Evolutionary conservation across 805 yeast species (phyloP).

Genomic region (Vanderwaltozyma tropicalis): DNA sequence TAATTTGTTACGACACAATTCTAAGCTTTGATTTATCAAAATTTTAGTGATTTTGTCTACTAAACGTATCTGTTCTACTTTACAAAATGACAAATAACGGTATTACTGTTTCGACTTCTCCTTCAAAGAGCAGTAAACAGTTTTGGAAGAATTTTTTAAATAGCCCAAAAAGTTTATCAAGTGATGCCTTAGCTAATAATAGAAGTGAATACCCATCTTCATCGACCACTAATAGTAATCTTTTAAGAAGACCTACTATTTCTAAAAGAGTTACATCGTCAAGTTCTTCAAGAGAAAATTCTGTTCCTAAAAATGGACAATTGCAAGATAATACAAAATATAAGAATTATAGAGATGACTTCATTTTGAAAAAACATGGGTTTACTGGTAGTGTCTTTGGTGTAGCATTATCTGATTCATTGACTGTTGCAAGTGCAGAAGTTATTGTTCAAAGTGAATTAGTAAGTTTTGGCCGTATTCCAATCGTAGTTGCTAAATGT

Average conservation of each 20-base stretch:
- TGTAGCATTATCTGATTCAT: conserved; percentile 59
- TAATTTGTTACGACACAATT: too few relatives aligned
- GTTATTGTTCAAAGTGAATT: conserved; percentile 53
- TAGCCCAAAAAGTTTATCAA: conserved; percentile 27
- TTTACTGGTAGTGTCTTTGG: conserved; percentile 58
- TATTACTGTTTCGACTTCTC: conserved; percentile 4
- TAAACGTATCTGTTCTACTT: too few relatives aligned
- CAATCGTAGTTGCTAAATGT: conserved; percentile 91
- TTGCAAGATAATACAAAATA: conserved; percentile 8
- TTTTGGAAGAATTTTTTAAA: conserved; percentile 26
- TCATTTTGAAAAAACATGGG: conserved; percentile 28
- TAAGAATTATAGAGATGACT: conserved; percentile 31
- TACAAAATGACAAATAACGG: too few relatives aligned
- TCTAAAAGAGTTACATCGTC: conserved; percentile 3
- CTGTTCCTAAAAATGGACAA: not conserved
- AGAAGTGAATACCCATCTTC: not conserved
- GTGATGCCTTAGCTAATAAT: conserved; percentile 15
- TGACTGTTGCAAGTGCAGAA: conserved; percentile 54
- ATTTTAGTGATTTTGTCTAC: too few relatives aligned
- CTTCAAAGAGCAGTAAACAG: conserved; percentile 14
- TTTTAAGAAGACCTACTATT: conserved; percentile 8
- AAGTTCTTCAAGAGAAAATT: not conserved
- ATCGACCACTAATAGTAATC: not conserved
- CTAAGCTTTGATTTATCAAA: too few relatives aligned
- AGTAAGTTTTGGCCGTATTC: conserved; percentile 77